Percentiles rank a stretch among this genome's conserved stretches.
Evolutionary conservation across 208 protist species (phyloP).

Genomic region (Borovskyia barvae): DNA sequence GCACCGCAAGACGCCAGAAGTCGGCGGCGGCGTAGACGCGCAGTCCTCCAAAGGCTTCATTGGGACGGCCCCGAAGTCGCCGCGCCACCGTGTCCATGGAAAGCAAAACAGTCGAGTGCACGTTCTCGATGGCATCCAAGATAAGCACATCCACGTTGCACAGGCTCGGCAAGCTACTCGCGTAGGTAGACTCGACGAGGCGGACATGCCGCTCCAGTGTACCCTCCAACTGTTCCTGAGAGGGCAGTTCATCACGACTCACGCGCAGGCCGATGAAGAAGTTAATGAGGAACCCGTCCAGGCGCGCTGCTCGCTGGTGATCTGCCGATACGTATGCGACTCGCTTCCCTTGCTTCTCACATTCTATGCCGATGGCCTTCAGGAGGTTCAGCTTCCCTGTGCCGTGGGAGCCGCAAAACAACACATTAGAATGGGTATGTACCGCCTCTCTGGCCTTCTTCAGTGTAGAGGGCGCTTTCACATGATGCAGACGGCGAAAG

Average conservation of each 20-base stretch:
- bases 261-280: conserved; percentile 83
- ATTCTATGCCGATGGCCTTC: conserved; percentile 65
- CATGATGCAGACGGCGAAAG: conserved; percentile 48
- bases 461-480: conserved; percentile 33
- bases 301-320: conserved; percentile 50
- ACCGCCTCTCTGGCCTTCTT: conserved; percentile 35
- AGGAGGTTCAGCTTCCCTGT: conserved; percentile 87
- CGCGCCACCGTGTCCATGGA: conserved; percentile 82
- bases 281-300: conserved; percentile 66
- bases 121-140: conserved; percentile 70
- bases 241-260: conserved; percentile 71
- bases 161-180: conserved; percentile 61
- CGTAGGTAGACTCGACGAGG: conserved; percentile 73
- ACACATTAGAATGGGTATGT: conserved; percentile 41
- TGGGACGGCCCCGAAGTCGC: conserved; percentile 33
- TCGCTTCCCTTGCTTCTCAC: conserved; percentile 32
- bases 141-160: conserved; percentile 71
- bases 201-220: conserved; percentile 81
- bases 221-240: conserved; percentile 86
- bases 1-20: conserved; percentile 82
- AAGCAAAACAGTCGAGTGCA: conserved; percentile 48
- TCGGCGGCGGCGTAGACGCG: conserved; percentile 80
- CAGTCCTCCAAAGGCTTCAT: conserved; percentile 75
- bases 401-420: conserved; percentile 74
- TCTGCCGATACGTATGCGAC: conserved; percentile 84